These are phyloP conservation scores for Globisporangium okanoganense DNA, from an alignment of 352 stramenopile species.

Conservation along the genomic window DNA sequence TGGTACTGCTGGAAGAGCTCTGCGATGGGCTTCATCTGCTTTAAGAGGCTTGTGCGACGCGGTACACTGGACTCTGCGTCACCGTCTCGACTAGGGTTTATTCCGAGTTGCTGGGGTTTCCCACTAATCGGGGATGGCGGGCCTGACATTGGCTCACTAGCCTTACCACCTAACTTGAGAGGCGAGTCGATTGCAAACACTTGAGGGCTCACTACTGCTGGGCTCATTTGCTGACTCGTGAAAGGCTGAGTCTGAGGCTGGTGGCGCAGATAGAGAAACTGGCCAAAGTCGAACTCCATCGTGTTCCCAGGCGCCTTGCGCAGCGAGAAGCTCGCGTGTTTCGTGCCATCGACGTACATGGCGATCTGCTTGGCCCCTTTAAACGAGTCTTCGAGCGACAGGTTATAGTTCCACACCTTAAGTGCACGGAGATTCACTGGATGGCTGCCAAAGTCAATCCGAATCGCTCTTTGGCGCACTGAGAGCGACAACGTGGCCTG, in stretches of 20 bases:
- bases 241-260: slow-evolving; percentile 5
- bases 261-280: slow-evolving; percentile 61
- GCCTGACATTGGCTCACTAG: neutral
- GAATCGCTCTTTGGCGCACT: slow-evolving; percentile 32
- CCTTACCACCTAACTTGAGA: slow-evolving; percentile 6
- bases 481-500: slow-evolving; percentile 33
- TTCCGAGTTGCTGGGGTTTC: neutral
- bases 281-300: slow-evolving; percentile 82
- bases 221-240: neutral
- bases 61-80: neutral
- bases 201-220: neutral
- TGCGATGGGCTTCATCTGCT: slow-evolving; percentile 44
- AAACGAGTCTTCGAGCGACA: slow-evolving; percentile 67
- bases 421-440: slow-evolving; percentile 42
- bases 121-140: neutral
- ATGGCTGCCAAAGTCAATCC: slow-evolving; percentile 46
- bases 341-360: slow-evolving; percentile 44
- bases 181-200: slow-evolving; percentile 13
- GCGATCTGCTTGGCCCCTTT: slow-evolving; percentile 66
- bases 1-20: slow-evolving; percentile 87
- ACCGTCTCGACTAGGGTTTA: neutral
- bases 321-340: slow-evolving; percentile 50
- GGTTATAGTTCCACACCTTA: slow-evolving; percentile 83
- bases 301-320: slow-evolving; percentile 76
- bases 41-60: neutral